Percentiles rank a stretch among this genome's conserved stretches.
Conservation (phyloP, 768 basidiomycete genomes). For the Trichaptum fuscoviolaceum region DNA sequence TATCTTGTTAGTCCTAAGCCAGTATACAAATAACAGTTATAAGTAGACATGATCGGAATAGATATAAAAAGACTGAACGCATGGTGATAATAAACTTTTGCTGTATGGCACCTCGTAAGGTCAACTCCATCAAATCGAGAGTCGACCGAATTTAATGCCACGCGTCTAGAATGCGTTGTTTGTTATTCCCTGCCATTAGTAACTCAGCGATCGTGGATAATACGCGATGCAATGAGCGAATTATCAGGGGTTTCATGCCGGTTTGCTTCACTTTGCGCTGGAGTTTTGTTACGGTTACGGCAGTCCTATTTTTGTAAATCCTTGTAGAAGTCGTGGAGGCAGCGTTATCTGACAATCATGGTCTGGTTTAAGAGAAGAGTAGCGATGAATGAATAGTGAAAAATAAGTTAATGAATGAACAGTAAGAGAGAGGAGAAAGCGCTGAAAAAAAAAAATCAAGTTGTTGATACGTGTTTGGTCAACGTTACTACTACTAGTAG, state of each 20-base stretch:
- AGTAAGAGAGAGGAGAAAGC: too few relatives aligned
- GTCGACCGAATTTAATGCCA: constrained; percentile 1
- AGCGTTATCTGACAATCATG: too few relatives aligned
- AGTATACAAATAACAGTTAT: neutral
- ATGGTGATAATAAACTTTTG: neutral
- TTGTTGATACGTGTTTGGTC: too few relatives aligned
- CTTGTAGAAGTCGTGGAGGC: too few relatives aligned
- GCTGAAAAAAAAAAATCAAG: too few relatives aligned
- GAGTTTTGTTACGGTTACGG: too few relatives aligned
- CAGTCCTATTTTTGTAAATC: too few relatives aligned
- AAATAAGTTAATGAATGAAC: too few relatives aligned
- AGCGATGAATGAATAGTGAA: too few relatives aligned
- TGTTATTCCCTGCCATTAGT: constrained; percentile 2
- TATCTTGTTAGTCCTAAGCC: too few relatives aligned
- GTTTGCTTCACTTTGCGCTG: neutral
- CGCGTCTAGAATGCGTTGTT: neutral
- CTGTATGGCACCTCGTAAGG: constrained; percentile 5
- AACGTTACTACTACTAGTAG: too few relatives aligned
- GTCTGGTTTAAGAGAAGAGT: too few relatives aligned
- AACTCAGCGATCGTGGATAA: neutral
- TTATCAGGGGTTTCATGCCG: constrained; percentile 2
- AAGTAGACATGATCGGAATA: constrained; percentile 4
- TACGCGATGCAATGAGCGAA: neutral
- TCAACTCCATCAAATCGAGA: neutral
- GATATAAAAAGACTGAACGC: neutral